Evolutionary conservation across 768 basidiomycete genomes (phyloP).

Genomic region (Calocera cornea): DNA sequence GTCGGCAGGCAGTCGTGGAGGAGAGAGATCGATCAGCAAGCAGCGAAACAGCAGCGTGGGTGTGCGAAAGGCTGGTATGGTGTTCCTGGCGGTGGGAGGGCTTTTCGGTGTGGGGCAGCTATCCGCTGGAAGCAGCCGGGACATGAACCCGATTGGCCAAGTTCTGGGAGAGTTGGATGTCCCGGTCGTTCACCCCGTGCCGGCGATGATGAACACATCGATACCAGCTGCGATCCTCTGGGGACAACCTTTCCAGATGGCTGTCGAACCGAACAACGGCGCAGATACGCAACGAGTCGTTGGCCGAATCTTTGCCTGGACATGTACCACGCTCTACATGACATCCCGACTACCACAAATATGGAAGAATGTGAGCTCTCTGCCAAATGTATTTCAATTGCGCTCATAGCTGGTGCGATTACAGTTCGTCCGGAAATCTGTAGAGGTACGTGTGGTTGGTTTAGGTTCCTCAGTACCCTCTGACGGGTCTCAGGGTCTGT

Average conservation of each 20-base stretch:
- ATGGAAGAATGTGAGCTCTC: constrained; percentile 84
- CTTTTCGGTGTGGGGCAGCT: constrained; percentile 14
- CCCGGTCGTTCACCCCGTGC: not conserved
- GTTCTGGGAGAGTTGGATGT: not conserved
- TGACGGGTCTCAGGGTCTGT: constrained; percentile 51
- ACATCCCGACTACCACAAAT: constrained; percentile 93
- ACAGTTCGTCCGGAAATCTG: constrained; percentile 78
- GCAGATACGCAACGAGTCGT: constrained; percentile 44
- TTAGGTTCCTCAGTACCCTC: not conserved
- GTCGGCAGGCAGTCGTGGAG: not conserved
- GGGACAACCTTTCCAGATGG: not conserved
- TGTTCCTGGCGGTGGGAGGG: constrained; percentile 14
- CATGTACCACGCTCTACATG: constrained; percentile 83
- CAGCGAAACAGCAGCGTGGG: constrained; percentile 14
- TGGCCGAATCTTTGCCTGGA: constrained; percentile 88
- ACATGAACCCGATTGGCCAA: not conserved
- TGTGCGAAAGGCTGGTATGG: constrained; percentile 21
- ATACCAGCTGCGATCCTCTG: not conserved
- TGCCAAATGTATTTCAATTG: not conserved
- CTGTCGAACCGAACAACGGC: not conserved
- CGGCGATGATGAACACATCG: not conserved
- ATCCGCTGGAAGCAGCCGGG: not conserved
- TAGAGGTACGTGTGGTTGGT: constrained; percentile 39
- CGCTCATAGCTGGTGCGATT: not conserved
- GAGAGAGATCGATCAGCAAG: constrained; percentile 11